phyloP scores from a whole-genome alignment of 2,329 filamentous ascomycete genomes.

The Alternaria hordeiaustralica region DNA sequence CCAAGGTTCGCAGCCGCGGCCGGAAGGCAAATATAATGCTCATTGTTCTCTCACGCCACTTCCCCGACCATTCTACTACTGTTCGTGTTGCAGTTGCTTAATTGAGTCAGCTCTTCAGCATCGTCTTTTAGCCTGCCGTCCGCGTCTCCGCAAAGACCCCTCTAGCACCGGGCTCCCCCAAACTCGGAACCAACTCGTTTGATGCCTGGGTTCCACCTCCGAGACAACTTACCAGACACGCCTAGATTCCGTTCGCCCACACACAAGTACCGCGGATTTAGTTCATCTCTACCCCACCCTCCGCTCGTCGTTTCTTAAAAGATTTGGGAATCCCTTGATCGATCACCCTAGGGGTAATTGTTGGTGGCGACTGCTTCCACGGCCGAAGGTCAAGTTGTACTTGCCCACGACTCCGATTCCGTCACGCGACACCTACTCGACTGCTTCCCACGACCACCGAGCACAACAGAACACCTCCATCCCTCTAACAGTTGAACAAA shows the following conservation, averaged over 20 bases:
- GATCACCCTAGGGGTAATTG: not conserved
- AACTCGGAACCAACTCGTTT: constrained; percentile 9
- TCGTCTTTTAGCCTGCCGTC: constrained; percentile 1
- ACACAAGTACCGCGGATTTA: constrained; percentile 6
- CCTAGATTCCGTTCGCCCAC: constrained; percentile 23
- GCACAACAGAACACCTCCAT: not conserved
- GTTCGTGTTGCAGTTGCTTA: constrained; percentile 1
- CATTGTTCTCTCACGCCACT: constrained; percentile 4
- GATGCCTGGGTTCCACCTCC: constrained; percentile 12
- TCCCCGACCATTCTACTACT: not conserved
- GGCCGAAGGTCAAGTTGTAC: not conserved
- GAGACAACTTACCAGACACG: constrained; percentile 16
- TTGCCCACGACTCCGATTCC: constrained; percentile 1
- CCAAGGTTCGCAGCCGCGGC: constrained; percentile 10
- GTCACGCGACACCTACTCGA: constrained; percentile 11
- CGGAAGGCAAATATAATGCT: constrained; percentile 7
- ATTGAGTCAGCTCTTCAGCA: not conserved
- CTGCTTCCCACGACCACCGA: not conserved
- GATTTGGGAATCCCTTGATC: not conserved
- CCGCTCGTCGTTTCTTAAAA: not conserved
- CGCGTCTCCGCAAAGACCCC: constrained; percentile 11
- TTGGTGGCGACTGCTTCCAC: constrained; percentile 9
- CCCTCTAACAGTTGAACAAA: not conserved
- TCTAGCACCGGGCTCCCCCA: not conserved
- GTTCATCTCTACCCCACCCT: not conserved